Conservation (phyloP, 805 yeast genomes). For the Priceomyces fermenticarens region DNA sequence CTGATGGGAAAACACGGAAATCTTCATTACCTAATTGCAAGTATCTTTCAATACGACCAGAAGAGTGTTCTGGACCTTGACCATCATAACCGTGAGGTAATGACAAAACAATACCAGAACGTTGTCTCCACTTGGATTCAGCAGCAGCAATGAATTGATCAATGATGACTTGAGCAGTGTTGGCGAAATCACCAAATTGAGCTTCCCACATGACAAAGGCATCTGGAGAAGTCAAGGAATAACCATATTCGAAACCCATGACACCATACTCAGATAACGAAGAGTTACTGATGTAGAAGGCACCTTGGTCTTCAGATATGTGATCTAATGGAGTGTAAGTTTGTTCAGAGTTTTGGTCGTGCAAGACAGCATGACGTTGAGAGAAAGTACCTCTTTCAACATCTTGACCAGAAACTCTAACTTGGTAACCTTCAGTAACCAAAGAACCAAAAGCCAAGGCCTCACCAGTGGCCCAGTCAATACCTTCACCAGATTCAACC, state of each 20-base stretch:
- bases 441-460: conserved; percentile 96
- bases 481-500: conserved; percentile 84
- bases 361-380: conserved; percentile 97
- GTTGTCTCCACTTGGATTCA: conserved; percentile 98
- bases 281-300: conserved; percentile 86
- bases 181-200: conserved; percentile 99
- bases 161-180: conserved; percentile 96
- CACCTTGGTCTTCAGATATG: conserved; percentile 77
- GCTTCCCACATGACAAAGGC: conserved; percentile 99
- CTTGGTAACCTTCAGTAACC: conserved; percentile 89
- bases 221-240: conserved; percentile 95
- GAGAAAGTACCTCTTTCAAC: conserved; percentile 99
- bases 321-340: conserved; percentile 84
- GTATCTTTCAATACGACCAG: conserved; percentile 96
- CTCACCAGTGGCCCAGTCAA: conserved; percentile 99
- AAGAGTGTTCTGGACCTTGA: conserved; percentile 99
- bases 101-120: conserved; percentile 92
- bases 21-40: conserved; percentile 95
- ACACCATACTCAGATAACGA: conserved; percentile 98
- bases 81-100: conserved; percentile 99
- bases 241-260: conserved; percentile 98
- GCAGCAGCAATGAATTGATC: conserved; percentile 97
- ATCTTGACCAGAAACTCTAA: conserved; percentile 98
- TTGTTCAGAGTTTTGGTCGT: conserved; percentile 85
- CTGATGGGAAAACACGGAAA: conserved; percentile 88